Conservation (phyloP, 306 rosid genomes). For the apple (Malus domestica) region ASM211411v1 NC_041797.1:16429001-16429500, state of each 20-base stretch:
- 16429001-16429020: not conserved
- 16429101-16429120: slow-evolving; percentile 22
- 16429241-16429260: not conserved
- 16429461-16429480: too few relatives aligned
- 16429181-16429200: slow-evolving; percentile 43
- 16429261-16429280: not conserved
- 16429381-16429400: not conserved
- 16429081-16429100: slow-evolving; percentile 21
- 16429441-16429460: not conserved
- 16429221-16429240: not conserved
- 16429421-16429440: not conserved
- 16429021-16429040: not conserved
- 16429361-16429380: not conserved
- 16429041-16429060: slow-evolving; percentile 58
- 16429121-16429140: slow-evolving; percentile 33
- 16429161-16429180: slow-evolving; percentile 38
- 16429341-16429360: not conserved
- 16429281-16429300: not conserved
- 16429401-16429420: not conserved
- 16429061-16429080: slow-evolving; percentile 70
- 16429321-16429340: not conserved
- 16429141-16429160: slow-evolving; percentile 18
- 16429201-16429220: slow-evolving; percentile 27
- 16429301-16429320: not conserved
- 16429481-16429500: not conserved